Base-by-base conservation (phyloP, 78 protist genomes). In the Dictyostelium purpureum region DNA sequence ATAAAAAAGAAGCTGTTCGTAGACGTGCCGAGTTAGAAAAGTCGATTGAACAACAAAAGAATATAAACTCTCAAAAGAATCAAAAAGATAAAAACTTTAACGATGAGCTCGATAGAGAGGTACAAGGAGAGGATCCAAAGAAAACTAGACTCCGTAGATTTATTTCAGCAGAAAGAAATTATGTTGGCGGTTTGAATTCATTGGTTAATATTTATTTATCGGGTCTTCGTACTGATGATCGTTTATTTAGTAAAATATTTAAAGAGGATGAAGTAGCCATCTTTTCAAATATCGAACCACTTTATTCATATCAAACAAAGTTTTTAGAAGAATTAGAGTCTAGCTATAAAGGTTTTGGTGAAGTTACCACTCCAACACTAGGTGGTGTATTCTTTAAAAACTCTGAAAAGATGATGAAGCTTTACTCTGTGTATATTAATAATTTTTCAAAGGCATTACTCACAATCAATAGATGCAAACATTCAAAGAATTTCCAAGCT, bases 201-300 rank as follows among this genome's bases (percentile, higher is more conserved):
- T 31, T 85, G 18, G 92, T 85, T 18, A 37, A 37, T 16, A 66
- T 85, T 14, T 85, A 85, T 47, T 35, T 85, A 21, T 65, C 57
- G 6, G 80, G 83, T 35, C 33, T 85, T 40, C 40, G 92, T 42
- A 85, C 92, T 6, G 92, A 85, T 45, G 92, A 85, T 33, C 80
- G 92, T 73, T 70, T 85, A 1, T 85, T 85, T 21, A 59, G 71
- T 11, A 85, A 85, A 19, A 66, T 85, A 6, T 85, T 85, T 38
- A 85, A 85, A 43, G 92, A 85, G 24, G 92, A 85, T 45, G 92
- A 85, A 45, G 54, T 85, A 4, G 92, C 92, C 1, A 85, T 85
- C 45, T 85, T 85, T 45, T 37, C 76, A 0, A 85, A 85, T 6
- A 73, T 85, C 11, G 92, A 85, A 43, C 57, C 73, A 43, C 45